Evolutionary conservation across 805 yeast genomes (phyloP).

Genomic region (Candida argentea): DNA sequence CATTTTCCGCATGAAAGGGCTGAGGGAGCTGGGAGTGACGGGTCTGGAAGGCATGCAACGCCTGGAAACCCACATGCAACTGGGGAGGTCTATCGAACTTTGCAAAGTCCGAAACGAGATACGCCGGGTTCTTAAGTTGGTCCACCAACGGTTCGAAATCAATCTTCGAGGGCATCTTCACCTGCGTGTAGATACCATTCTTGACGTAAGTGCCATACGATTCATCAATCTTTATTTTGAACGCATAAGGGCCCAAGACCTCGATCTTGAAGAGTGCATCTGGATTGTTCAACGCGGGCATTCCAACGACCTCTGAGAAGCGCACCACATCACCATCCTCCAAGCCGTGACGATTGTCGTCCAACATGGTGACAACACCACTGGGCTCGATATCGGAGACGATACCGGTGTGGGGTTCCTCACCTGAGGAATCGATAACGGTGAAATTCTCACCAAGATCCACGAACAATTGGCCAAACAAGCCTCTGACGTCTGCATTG

Average conservation of each 20-base stretch:
- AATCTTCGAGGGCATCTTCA: constrained; percentile 65
- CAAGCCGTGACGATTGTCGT: constrained; percentile 85
- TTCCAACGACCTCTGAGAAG: constrained; percentile 78
- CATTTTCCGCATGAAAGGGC: constrained; percentile 68
- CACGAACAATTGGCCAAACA: constrained; percentile 81
- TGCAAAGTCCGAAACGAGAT: constrained; percentile 76
- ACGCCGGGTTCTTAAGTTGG: constrained; percentile 74
- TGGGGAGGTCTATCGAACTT: constrained; percentile 89
- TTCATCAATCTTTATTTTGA: constrained; percentile 53
- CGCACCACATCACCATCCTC: constrained; percentile 88
- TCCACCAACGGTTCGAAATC: constrained; percentile 53
- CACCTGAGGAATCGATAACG: constrained; percentile 81
- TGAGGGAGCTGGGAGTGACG: constrained; percentile 59
- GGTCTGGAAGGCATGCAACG: constrained; percentile 63
- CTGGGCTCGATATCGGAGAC: constrained; percentile 79
- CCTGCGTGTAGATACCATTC: constrained; percentile 91
- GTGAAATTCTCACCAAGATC: constrained; percentile 82
- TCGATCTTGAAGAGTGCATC: constrained; percentile 69
- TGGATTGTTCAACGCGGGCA: constrained; percentile 57
- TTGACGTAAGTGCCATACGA: constrained; percentile 54
- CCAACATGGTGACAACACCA: constrained; percentile 91
- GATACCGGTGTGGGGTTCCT: constrained; percentile 81
- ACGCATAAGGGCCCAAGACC: constrained; percentile 93
- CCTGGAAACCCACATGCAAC: constrained; percentile 87
- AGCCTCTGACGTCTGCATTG: constrained; percentile 73